Evolutionary conservation across 805 yeast species (phyloP).

Genomic region (Kodamaea neixiangensis): DNA sequence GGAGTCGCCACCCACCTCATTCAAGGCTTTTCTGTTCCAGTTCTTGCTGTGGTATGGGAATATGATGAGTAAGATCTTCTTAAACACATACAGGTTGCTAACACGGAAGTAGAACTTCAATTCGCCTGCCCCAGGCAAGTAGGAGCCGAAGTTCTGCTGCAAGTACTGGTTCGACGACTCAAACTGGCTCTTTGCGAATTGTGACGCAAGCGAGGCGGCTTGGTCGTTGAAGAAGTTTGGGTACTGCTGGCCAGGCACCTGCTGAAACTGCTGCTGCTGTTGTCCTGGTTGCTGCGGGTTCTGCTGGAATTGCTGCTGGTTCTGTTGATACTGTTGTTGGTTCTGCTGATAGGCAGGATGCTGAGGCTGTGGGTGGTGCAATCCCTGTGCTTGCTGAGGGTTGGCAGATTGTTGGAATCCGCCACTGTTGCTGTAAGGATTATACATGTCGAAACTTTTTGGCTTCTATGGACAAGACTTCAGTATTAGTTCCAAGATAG

Average conservation of each 20-base stretch:
- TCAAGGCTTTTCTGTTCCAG: conserved; percentile 64
- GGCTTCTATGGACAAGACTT: neutral
- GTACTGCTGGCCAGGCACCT: conserved; percentile 17
- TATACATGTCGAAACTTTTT: conserved; percentile 30
- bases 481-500: neutral
- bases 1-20: conserved; percentile 31
- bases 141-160: conserved; percentile 64
- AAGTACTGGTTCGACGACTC: conserved; percentile 78
- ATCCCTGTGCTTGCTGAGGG: conserved; percentile 17
- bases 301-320: conserved; percentile 12
- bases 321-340: conserved; percentile 20
- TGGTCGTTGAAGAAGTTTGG: conserved; percentile 69
- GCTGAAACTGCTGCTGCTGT: conserved; percentile 20
- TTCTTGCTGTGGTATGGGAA: conserved; percentile 85
- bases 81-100: conserved; percentile 80
- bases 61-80: conserved; percentile 69
- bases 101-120: conserved; percentile 89
- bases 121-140: conserved; percentile 52
- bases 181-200: conserved; percentile 83
- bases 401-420: conserved; percentile 15
- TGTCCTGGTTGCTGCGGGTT: conserved; percentile 28
- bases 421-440: conserved; percentile 36
- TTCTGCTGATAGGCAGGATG: conserved; percentile 18
- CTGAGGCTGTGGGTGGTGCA: conserved; percentile 36
- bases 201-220: conserved; percentile 80